Evolutionary conservation across 2,329 filamentous ascomycete species (phyloP), one percentile per base, ranked within the genome.

Genomic region (Cyclaneusma minus): DNA sequence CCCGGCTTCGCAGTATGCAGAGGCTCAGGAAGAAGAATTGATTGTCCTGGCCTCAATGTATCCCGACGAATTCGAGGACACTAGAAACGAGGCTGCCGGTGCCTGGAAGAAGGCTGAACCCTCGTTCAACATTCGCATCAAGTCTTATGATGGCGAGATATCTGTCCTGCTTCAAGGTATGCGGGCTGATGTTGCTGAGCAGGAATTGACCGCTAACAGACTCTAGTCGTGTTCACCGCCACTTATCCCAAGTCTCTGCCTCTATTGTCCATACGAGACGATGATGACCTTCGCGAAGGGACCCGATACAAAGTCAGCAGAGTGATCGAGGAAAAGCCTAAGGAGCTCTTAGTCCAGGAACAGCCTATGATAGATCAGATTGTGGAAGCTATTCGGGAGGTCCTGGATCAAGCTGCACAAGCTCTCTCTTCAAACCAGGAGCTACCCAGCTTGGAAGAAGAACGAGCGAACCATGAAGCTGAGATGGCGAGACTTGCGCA

Each of bases 31-130:
- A 43, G 80, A 93, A 47, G 89, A 95, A 55, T 63, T 92, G 30
- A 68, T 89, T 47, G 87, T 74, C 22, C 62, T 95, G 32, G 66
- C 78, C 42, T 80, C 87, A 21, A 91, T 95, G 25, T 95, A 89
- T 46, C 77, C 75, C 38, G 82, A 92, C 32, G 85, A 94, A 45
- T 94, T 83, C 45, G 63, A 77, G 40, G 71, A 77, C 47, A 68
- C 83, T 41, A 68, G 76, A 43, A 66, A 68, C 26, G 67, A 67
- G 32, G 68, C 72, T 33, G 64, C 51, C 22, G 64, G 69, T 39
- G 85, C 84, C 21, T 95, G 87, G 87, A 84, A 80, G 68, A 84
- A 82, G 68, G 72, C 77, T 4, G 80, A 92, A 44, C 77, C 82
- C 10, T 66, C 71, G 0, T 91, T 95, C 48, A 81, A 81, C 38